phyloP scores from a whole-genome alignment of 495 filamentous ascomycete species.

The Hyaloscypha variabilis region DNA sequence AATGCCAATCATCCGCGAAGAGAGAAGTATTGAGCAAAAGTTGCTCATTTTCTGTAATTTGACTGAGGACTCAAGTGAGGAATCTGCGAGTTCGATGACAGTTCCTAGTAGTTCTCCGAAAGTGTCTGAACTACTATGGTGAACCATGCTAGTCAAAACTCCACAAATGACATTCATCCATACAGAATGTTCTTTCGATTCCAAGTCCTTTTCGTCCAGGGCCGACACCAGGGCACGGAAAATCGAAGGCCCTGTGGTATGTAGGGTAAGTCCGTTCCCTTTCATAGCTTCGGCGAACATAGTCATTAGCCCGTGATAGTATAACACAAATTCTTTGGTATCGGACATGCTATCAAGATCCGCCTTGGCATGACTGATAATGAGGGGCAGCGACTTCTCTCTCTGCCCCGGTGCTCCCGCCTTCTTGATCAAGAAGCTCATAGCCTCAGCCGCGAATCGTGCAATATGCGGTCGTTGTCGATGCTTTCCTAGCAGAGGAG shows the following conservation, averaged over 20 bases:
- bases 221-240: conserved; percentile 61
- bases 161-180: conserved; percentile 72
- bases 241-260: conserved; percentile 78
- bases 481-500: conserved; percentile 82
- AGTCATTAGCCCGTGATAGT: conserved; percentile 85
- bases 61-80: conserved; percentile 8
- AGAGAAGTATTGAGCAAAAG: conserved; percentile 20
- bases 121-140: conserved; percentile 74
- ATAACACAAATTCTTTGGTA: conserved; percentile 56
- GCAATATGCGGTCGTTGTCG: conserved; percentile 81
- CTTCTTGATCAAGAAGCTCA: conserved; percentile 92
- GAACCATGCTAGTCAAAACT: conserved; percentile 75
- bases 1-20: conserved; percentile 64
- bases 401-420: conserved; percentile 74
- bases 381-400: conserved; percentile 68
- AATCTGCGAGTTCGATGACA: conserved; percentile 52
- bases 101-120: conserved; percentile 64
- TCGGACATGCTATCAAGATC: conserved; percentile 61
- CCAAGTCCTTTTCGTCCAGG: conserved; percentile 52
- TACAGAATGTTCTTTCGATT: conserved; percentile 41
- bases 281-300: conserved; percentile 89
- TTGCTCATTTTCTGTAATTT: conserved; percentile 7
- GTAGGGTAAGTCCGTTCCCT: conserved; percentile 74
- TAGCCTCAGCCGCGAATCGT: conserved; percentile 89
- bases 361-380: conserved; percentile 67